Evolutionary conservation across 805 yeast species (phyloP), one percentile per base, ranked within the genome.

Genomic region (Cyberlindnera maritima): DNA sequence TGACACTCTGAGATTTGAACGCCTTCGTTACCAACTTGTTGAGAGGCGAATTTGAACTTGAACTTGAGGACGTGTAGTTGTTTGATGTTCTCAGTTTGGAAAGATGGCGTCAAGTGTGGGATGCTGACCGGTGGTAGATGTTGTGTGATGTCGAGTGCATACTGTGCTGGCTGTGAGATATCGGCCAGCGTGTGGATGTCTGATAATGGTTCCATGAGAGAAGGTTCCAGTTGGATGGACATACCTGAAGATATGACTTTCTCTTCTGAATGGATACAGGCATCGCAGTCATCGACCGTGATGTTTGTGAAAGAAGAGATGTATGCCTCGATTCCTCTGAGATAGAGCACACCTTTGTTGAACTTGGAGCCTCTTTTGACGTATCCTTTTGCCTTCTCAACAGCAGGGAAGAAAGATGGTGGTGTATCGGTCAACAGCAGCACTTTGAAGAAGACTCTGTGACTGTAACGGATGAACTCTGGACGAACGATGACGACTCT

Each of bases 371-470:
- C 48, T 35, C 48, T 39, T 3, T 41, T 37, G 20, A 44, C 48
- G 20, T 38, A 35, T 3, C 37, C 41, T 13, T 28, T 31, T 3
- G 29, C 12, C 7, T 25, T 15, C 13, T 35, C 37, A 5, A 21
- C 15, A 8, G 12, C 26, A 4, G 21, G 31, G 37, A 44, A 44
- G 37, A 25, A 44, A 4, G 37, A 17, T 28, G 48, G 48, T 23
- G 48, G 48, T 2, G 38, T 23, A 19, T 44, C 48, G 5, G 48
- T 44, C 15, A 44, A 33, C 2, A 44, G 29, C 9, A 44, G 41
- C 7, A 42, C 48, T 42, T 39, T 44, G 44, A 39, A 39, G 41
- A 15, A 39, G 20, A 44, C 25, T 31, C 41, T 34, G 26, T 44
- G 48, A n/a, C 14, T 14, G 28, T 39, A 44, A 17, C 48, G 43